Base-by-base conservation (phyloP, 306 rosid species). In the Albizia julibrissin region DNA sequence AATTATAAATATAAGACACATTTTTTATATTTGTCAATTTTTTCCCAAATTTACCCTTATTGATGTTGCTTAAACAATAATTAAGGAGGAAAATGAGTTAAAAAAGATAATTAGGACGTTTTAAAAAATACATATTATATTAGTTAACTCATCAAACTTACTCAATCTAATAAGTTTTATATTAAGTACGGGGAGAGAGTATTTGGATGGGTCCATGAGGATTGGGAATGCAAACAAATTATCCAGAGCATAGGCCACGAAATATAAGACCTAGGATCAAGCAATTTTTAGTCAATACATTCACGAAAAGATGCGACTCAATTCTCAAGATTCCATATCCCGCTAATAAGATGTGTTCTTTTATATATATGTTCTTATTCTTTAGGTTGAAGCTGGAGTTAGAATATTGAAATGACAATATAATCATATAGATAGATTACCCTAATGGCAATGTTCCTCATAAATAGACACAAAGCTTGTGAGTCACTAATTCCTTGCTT, bases 221-320 rank as follows among this genome's bases (percentile, higher is more conserved):
- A 65, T 31, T 58, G 50, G 47, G 16, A 39, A 34, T 33, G 77
- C 34, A 83, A 54, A 67, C 52, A 66, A 56, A 42, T 15, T n/a
- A 46, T 69, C 43, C 46, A 46, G 49, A 18, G 70, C 69, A 66
- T 80, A 7, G 61, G 82, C 59, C 69, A 75, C 75, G 69, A 74
- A 85, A 79, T 69, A 76, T n/a, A 78, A 70, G 71, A 78, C 84
- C 79, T 82, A 69, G 84, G 88, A 82, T 86, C 86, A 49, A 49
- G 81, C 72, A 58, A 44, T 81, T 81, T 59, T 33, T 0, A 72
- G 33, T 79, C 56, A 71, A 31, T 70, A 40, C 78, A 73, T 58
- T 54, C 78, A 54, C 40, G 76, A 78, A 85, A 79, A 49, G 37
- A 78, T 43, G 50, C 12, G 47, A 37, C 62, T 61, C 50, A 26